Conservation (phyloP, 2,329 filamentous ascomycete genomes). For the Kalaharituber pfeilii region DNA sequence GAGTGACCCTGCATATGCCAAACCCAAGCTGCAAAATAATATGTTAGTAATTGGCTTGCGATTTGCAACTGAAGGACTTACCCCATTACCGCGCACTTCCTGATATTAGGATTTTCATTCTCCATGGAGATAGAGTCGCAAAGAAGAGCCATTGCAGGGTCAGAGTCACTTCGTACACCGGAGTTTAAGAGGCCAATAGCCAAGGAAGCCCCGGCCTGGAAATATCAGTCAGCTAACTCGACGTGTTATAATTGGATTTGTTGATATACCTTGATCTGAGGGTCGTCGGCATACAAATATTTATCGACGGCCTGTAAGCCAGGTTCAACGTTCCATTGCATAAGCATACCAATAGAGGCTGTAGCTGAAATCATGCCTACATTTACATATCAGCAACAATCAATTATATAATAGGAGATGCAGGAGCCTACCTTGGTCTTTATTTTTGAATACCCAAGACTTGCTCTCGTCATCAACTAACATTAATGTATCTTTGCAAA, state of each 20-base stretch:
- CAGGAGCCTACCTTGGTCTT: constrained; percentile 36
- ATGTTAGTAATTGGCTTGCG: not conserved
- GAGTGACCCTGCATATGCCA: constrained; percentile 88
- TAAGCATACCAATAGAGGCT: constrained; percentile 76
- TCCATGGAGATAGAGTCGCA: constrained; percentile 64
- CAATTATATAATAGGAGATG: not conserved
- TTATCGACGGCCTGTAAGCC: constrained; percentile 88
- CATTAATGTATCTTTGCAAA: constrained; percentile 96
- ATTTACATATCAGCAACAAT: too few relatives aligned
- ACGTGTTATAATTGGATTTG: too few relatives aligned
- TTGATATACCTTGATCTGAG: constrained; percentile 44
- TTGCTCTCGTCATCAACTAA: constrained; percentile 72
- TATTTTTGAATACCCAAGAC: constrained; percentile 98
- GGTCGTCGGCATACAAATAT: constrained; percentile 71
- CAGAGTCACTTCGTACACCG: constrained; percentile 72
- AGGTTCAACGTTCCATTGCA: constrained; percentile 85
- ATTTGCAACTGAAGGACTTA: not conserved
- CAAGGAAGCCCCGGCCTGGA: constrained; percentile 70
- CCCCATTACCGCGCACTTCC: constrained; percentile 77
- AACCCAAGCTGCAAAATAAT: constrained; percentile 44
- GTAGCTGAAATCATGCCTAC: constrained; percentile 95
- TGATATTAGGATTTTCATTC: constrained; percentile 57
- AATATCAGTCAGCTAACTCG: too few relatives aligned
- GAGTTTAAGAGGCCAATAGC: constrained; percentile 94
- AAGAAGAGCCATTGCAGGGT: constrained; percentile 75